A percentile compares a stretch with the other conserved stretches of the same genome.
These are phyloP conservation scores for Saccharum spontaneum DNA, from an alignment of 176 grass and related monocot genomes.

Conservation along the genomic window DNA sequence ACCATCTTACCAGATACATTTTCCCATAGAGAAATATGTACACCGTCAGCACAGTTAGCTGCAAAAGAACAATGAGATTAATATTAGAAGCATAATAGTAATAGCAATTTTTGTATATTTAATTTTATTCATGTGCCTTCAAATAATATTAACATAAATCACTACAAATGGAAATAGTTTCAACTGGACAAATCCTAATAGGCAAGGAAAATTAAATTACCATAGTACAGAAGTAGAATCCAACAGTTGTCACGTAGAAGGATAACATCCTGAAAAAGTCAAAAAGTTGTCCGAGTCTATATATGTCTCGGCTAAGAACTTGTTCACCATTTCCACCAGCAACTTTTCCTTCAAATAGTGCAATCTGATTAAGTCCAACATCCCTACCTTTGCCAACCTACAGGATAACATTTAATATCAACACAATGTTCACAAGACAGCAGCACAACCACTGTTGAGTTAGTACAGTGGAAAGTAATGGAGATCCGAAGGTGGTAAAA, in stretches of 20 bases:
- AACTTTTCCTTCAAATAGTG: conserved; percentile 97
- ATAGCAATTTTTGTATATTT: background rate
- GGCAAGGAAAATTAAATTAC: conserved; percentile 45
- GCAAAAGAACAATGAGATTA: conserved; percentile 49
- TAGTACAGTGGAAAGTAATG: conserved; percentile 9
- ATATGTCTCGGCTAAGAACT: conserved; percentile 96
- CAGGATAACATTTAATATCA: conserved; percentile 33
- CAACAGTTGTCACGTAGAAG: conserved; percentile 91
- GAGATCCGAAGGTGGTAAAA: background rate
- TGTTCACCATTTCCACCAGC: conserved; percentile 96
- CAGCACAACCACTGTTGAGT: background rate
- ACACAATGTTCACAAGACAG: background rate
- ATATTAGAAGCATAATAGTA: background rate
- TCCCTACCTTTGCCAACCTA: conserved; percentile 96
- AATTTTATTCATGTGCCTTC: background rate
- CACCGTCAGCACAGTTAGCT: conserved; percentile 87
- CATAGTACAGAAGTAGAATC: conserved; percentile 96
- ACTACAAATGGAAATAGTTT: background rate
- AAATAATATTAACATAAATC: conserved; percentile 9
- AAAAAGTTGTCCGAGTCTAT: conserved; percentile 95
- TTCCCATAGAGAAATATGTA: conserved; percentile 97
- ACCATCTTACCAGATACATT: conserved; percentile 75
- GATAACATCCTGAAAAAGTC: conserved; percentile 97
- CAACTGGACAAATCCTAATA: conserved; percentile 12
- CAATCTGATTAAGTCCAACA: conserved; percentile 94